Evolutionary conservation across 805 yeast species (phyloP), one percentile per base, ranked within the genome.

Genomic region (Candida insectorum): DNA sequence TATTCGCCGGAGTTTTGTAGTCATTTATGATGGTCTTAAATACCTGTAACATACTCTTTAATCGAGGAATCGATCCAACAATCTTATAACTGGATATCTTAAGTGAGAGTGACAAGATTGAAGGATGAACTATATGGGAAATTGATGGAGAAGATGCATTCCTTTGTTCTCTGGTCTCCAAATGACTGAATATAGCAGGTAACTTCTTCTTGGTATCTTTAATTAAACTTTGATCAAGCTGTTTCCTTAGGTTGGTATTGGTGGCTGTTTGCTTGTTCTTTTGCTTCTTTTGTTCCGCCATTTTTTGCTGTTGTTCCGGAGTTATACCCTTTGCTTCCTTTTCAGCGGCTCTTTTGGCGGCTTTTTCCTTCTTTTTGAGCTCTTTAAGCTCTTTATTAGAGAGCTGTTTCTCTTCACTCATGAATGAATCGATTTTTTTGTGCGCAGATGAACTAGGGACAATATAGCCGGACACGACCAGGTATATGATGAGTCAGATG

Each of bases 291-390:
- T 56, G 68, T 53, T 49, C 64, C 5, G 60, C 67, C 36, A 47
- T 48, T 44, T 52, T 60, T 34, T 68, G 51, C 54, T 74, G 64
- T 51, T 65, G 60, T 60, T 69, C 60, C 41, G 67, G 60, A 47
- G 70, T 37, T 28, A 77, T 74, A 21, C 82, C 88, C 31, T 67
- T 73, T 6, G 79, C 81, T 45, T 74, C 84, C 52, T 85, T 88
- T 43, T 80, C 77, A 2, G 96, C 95, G 2, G 96, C 93, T 55
- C 97, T 73, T 56, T 86, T 85, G 24, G 93, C 95, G 10, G 93
- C 93, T 62, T 91, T 89, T 51, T 88, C 95, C 48, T 77, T 77
- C 67, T 88, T 89, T 56, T 87, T 85, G 56, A 80, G 65, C 48
- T 86, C 96, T 56, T 89, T 89, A 41, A 86, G 68, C 57, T 89